Base-by-base conservation (phyloP, 2,329 filamentous ascomycete genomes). In the Penicillium sp. region DNA sequence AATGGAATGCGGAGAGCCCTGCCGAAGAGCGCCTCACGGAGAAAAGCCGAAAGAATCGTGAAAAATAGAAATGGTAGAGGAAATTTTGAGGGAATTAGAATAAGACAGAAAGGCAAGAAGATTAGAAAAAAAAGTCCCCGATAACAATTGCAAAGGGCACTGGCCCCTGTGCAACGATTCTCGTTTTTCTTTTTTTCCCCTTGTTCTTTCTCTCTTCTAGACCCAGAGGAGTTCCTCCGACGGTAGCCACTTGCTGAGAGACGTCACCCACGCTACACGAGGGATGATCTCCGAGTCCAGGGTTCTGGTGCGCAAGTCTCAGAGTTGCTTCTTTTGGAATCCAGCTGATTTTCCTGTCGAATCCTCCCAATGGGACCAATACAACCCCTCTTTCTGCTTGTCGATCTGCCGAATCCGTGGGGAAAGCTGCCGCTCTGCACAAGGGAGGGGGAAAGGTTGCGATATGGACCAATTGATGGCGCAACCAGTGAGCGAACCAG, bases 1-100 rank as follows among this genome's bases (percentile, higher is more conserved):
- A 69, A 74, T 75, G 71, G 68, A 70, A 75, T 74, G 73, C 72
- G 73, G 70, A 76, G 74, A 73, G 73, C 74, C 70, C 76, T 78
- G 67, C 73, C 75, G 65, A 75, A 76, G 75, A 76, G 74, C 75
- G 68, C 70, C 73, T 73, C 71, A 65, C 65, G 68, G 69, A 64
- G 56, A 63, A 68, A 67, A 64, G 59, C 58, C 63, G 64, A 67
- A 35, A 22, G 35, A 40, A 8, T 33, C 8, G 30, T 2, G 4
- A 8, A 19, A 37, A 37, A 35, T 14, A 33, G 62, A 61, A 28
- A 68, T 22, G 58, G 62, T 63, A 59, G 64, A 58, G 48, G 57
- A 58, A 33, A 61, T 33, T 43, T 43, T 60, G 62, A 57, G 61
- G 57, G 57, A 64, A 43, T 38, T 40, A 51, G 37, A 43, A 7